Evolutionary conservation across 2,329 filamentous ascomycete genomes (phyloP), one percentile per base, ranked within the genome.

Genomic region (Colletotrichum sp.): DNA sequence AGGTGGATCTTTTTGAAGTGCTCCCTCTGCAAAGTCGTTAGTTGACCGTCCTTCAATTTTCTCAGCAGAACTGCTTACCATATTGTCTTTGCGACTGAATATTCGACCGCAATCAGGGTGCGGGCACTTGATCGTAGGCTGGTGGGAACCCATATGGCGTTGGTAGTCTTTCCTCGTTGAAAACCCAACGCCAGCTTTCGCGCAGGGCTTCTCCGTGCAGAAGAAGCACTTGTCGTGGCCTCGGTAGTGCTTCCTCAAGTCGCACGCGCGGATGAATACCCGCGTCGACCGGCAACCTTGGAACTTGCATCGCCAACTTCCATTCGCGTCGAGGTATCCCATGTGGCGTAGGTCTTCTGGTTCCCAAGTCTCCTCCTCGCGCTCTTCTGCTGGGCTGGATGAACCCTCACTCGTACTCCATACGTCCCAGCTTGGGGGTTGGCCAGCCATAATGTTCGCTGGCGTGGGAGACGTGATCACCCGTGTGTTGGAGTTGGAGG

Each of bases 181-280:
- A 26, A 73, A 73, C 8, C 66, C 71, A 7, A 75, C 60, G 8
- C 72, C 60, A 1, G 72, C 72, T 15, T 30, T 32, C 4, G 57
- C 62, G 32, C 72, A 75, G 16, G 68, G 68, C 60, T 49, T 34
- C 36, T 75, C 72, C 5, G 72, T 32, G 36, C 71, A 73, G 66
- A 73, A 73, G 36, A 73, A 73, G 57, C 36, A 70, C 39, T 73
- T 73, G 3, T 70, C 71, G 39, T 73, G 66, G 16, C 71, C 71
- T 8, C 71, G 71, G 59, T 36, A 70, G 15, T 73, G 71, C 26
- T 73, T 73, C 39, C 71, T 36, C 39, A 73, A 30, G 32, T 73
- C 71, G 44, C 71, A 73, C 6, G 71, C 71, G 13, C 71, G 71
- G 30, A 57, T 59, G 28, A 73, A 73, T 4, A 73, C 71, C 16